Percentiles rank a stretch among this genome's conserved stretches.
phyloP scores from a whole-genome alignment of 2,329 filamentous ascomycete species.

The Aspergillus terreus region DNA sequence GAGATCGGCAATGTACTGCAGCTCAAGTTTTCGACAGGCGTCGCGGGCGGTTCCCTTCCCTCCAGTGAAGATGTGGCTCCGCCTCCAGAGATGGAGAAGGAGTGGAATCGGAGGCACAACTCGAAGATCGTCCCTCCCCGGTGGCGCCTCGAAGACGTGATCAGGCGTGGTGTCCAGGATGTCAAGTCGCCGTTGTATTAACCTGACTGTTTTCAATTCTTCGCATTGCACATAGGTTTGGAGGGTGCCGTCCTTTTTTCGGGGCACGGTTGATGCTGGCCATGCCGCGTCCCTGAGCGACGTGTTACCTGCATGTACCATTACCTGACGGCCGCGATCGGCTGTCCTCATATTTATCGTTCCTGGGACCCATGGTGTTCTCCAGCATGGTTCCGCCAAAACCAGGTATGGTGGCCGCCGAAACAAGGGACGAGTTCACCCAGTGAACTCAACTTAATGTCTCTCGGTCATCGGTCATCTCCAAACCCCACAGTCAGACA shows the following conservation, averaged over 20 bases:
- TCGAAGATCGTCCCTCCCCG: conserved; percentile 63
- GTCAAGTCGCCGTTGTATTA: conserved; percentile 69
- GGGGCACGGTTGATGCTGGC: conserved; percentile 33
- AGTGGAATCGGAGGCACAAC: conserved; percentile 53
- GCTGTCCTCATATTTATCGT: background rate
- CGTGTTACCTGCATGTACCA: conserved; percentile 14
- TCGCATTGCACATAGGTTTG: conserved; percentile 8
- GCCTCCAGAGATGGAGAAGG: conserved; percentile 64
- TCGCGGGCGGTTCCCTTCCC: conserved; percentile 80
- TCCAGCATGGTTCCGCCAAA: too few species aligned
- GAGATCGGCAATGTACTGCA: conserved; percentile 89
- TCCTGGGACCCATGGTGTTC: too few species aligned
- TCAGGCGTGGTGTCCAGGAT: conserved; percentile 70
- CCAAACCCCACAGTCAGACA: too few species aligned
- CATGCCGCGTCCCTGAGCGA: conserved; percentile 25
- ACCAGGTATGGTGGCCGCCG: too few species aligned
- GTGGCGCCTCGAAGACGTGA: conserved; percentile 73
- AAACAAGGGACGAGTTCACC: too few species aligned
- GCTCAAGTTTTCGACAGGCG: conserved; percentile 93
- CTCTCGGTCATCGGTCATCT: too few species aligned
- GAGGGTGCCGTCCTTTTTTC: conserved; percentile 9
- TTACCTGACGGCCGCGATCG: conserved; percentile 3
- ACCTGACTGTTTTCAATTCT: conserved; percentile 9
- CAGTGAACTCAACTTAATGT: too few species aligned
- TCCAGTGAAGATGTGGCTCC: conserved; percentile 65